Conservation (phyloP, 352 stramenopile species). For the Elongisporangium prolatum region DNA sequence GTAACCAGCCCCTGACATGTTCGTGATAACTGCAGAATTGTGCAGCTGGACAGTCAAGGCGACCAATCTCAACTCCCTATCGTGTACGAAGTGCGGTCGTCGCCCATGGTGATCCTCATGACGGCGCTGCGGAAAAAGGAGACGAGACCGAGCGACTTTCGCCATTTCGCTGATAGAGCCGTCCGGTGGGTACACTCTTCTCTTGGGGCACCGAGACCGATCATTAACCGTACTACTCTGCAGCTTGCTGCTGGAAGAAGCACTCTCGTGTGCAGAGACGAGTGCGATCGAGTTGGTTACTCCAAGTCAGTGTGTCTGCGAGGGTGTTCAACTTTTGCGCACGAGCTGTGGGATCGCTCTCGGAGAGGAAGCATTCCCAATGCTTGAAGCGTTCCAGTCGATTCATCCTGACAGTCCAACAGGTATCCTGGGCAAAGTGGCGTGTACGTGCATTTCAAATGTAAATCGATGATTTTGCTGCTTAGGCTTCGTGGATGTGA, state of each 20-base stretch:
- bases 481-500: neutral
- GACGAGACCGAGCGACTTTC: neutral
- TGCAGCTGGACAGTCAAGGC: neutral
- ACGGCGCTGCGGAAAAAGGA: neutral
- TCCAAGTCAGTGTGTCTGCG: too few relatives aligned
- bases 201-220: too few relatives aligned
- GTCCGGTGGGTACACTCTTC: too few relatives aligned
- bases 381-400: neutral
- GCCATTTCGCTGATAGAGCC: neutral
- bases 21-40: neutral
- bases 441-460: too few relatives aligned
- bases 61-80: neutral
- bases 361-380: neutral
- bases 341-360: neutral
- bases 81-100: neutral
- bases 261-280: slow-evolving; percentile 24
- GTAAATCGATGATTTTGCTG: neutral
- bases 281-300: slow-evolving; percentile 28
- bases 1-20: too few relatives aligned
- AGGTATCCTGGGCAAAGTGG: too few relatives aligned
- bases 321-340: neutral
- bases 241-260: slow-evolving; percentile 58
- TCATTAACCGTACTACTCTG: too few relatives aligned
- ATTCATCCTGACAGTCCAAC: neutral
- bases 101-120: neutral